phyloP scores from a whole-genome alignment of 305 asterid species.

The Nicotiana rustica region DNA sequence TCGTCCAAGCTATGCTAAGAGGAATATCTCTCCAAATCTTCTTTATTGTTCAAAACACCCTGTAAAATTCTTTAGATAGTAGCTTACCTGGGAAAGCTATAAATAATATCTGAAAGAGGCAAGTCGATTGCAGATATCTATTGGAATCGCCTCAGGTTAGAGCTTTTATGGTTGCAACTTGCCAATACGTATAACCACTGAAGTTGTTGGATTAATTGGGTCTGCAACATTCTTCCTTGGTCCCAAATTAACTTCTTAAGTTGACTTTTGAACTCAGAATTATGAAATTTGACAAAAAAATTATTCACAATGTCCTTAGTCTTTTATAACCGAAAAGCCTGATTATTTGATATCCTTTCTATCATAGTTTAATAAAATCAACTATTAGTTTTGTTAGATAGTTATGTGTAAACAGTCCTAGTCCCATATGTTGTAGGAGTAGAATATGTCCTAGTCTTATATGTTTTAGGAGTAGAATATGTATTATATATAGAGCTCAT shows the following conservation, averaged over 20 bases:
- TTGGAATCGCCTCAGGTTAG: neutral
- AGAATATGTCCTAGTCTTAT: too few relatives aligned
- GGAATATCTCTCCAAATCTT: too few relatives aligned
- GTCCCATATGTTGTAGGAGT: too few relatives aligned
- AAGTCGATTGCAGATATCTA: conserved; percentile 14
- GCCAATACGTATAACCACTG: conserved; percentile 20
- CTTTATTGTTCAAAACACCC: neutral
- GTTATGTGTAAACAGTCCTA: too few relatives aligned
- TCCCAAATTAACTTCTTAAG: conserved; percentile 20
- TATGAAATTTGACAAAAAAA: neutral
- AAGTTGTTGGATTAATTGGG: conserved; percentile 28
- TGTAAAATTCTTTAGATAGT: conserved; percentile 3
- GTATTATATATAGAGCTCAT: too few relatives aligned
- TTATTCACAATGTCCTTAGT: conserved; percentile 1
- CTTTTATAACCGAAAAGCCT: neutral
- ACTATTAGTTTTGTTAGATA: too few relatives aligned
- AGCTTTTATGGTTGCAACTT: conserved; percentile 15
- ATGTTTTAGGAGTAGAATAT: too few relatives aligned
- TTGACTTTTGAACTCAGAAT: neutral
- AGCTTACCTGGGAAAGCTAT: neutral
- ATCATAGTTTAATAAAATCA: neutral
- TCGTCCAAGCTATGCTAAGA: too few relatives aligned
- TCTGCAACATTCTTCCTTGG: neutral
- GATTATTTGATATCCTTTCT: conserved; percentile 20
- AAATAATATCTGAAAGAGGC: conserved; percentile 14